phyloP scores from a whole-genome alignment of 2,329 filamentous ascomycete species.

The Hypoxylon sp. region DNA sequence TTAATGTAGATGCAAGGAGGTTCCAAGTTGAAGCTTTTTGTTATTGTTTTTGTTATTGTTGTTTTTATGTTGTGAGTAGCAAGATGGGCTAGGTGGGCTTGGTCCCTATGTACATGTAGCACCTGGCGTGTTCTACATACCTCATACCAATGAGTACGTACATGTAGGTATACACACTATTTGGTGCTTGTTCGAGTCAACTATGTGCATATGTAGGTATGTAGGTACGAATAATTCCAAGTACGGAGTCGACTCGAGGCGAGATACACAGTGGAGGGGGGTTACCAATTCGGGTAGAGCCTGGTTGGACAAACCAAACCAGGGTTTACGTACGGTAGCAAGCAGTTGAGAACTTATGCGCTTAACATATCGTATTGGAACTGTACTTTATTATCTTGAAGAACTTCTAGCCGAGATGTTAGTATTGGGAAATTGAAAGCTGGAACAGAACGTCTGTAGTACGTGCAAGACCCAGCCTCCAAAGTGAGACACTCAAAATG shows the following conservation, averaged over 20 bases:
- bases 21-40: background rate
- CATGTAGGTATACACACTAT: no score
- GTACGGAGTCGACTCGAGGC: slow-evolving; percentile 13
- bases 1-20: slow-evolving; percentile 1
- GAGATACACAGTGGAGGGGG: slow-evolving; percentile 5
- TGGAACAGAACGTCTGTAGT: slow-evolving; percentile 31
- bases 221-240: slow-evolving; percentile 1
- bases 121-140: slow-evolving; percentile 2
- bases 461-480: slow-evolving; percentile 32
- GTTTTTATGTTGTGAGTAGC: background rate
- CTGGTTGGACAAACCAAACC: slow-evolving; percentile 3
- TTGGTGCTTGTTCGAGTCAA: slow-evolving; percentile 1
- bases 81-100: background rate
- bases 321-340: slow-evolving; percentile 9
- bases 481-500: slow-evolving; percentile 37
- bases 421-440: slow-evolving; percentile 9
- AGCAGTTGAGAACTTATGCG: slow-evolving; percentile 10
- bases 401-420: slow-evolving; percentile 15
- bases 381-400: slow-evolving; percentile 18
- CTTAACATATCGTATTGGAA: slow-evolving; percentile 12
- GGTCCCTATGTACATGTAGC: background rate
- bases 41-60: slow-evolving; percentile 1
- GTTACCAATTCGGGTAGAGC: slow-evolving; percentile 17
- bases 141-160: background rate
- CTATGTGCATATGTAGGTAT: background rate